Evolutionary conservation across 306 rosid genomes (phyloP).

Genomic region (Mucuna pruriens): DNA sequence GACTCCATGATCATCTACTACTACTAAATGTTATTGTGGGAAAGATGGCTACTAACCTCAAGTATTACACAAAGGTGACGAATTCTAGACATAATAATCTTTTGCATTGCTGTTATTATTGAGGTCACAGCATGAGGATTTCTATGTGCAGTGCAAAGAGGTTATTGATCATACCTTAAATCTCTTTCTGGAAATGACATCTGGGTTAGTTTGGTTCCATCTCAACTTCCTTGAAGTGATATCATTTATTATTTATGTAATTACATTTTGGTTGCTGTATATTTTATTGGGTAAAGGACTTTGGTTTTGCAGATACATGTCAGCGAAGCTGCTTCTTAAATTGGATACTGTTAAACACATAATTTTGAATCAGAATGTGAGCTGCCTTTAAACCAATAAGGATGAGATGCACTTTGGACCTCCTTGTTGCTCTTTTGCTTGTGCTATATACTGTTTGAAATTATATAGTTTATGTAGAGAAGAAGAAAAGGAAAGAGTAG

Average conservation of each 20-base stretch:
- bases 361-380: conserved; percentile 46
- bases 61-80: conserved; percentile 80
- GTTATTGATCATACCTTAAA: conserved; percentile 53
- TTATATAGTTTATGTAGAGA: not conserved
- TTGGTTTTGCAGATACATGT: conserved; percentile 42
- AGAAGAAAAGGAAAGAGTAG: not conserved
- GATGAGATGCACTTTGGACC: conserved; percentile 22
- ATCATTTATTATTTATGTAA: conserved; percentile 1
- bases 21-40: conserved; percentile 80
- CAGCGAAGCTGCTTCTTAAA: conserved; percentile 52
- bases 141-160: conserved; percentile 52
- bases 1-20: conserved; percentile 81
- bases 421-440: conserved; percentile 10
- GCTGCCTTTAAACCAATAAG: conserved; percentile 26
- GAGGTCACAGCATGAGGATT: conserved; percentile 17
- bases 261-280: not conserved
- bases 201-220: conserved; percentile 49
- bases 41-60: conserved; percentile 88
- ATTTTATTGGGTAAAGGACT: conserved; percentile 15
- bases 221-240: not conserved
- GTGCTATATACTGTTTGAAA: not conserved
- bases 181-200: conserved; percentile 53
- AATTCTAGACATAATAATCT: conserved; percentile 9
- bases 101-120: not conserved
- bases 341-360: conserved; percentile 44